Conservation (phyloP, 345 rosid species). For the Brassica napus region Da-Ae NC_063439.1:18894501-18895000, state of each 20-base stretch:
- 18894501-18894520: conserved; percentile 37
- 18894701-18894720: conserved; percentile 46
- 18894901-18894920: conserved; percentile 82
- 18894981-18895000: conserved; percentile 69
- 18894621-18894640: conserved; percentile 41
- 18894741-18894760: conserved; percentile 83
- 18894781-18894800: background rate
- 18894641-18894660: conserved; percentile 71
- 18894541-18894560: conserved; percentile 76
- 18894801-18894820: background rate
- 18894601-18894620: conserved; percentile 11
- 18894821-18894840: background rate
- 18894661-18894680: conserved; percentile 44
- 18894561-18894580: background rate
- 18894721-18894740: conserved; percentile 48
- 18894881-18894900: conserved; percentile 63
- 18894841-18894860: conserved; percentile 44
- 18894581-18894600: background rate
- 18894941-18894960: conserved; percentile 92
- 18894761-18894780: background rate
- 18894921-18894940: conserved; percentile 78
- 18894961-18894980: conserved; percentile 59
- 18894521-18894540: conserved; percentile 50
- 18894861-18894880: conserved; percentile 58
- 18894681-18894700: conserved; percentile 44